These are phyloP conservation scores for Entoloma clypeatum DNA, from an alignment of 1,284 basidiomycete genomes.

Conservation along the genomic window DNA sequence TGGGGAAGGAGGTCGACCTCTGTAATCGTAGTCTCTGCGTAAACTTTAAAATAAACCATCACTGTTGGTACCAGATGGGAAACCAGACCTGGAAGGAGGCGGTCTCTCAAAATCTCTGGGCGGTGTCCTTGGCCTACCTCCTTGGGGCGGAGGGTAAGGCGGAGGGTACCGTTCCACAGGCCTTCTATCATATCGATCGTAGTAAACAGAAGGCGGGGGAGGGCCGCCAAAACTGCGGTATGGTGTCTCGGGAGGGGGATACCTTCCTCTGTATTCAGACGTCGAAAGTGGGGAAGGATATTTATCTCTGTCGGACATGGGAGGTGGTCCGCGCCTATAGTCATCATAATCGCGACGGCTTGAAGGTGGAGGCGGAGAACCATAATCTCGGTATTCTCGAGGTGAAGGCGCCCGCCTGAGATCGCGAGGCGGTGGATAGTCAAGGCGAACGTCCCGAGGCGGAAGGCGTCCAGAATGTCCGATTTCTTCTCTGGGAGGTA, in stretches of 20 bases:
- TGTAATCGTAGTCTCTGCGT: constrained; percentile 42
- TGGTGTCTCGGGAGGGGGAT: constrained; percentile 47
- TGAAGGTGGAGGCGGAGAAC: constrained; percentile 36
- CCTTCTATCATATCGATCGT: constrained; percentile 62
- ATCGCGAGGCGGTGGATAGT: constrained; percentile 59
- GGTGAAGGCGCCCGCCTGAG: constrained; percentile 58
- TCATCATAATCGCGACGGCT: constrained; percentile 66
- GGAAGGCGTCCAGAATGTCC: constrained; percentile 37
- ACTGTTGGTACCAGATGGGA: background rate
- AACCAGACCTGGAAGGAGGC: constrained; percentile 29
- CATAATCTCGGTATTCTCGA: constrained; percentile 65
- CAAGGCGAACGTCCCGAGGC: constrained; percentile 51
- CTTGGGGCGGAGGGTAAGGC: constrained; percentile 40
- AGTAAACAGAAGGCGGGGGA: constrained; percentile 43
- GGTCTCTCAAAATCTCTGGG: constrained; percentile 55
- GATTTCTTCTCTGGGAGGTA: constrained; percentile 54
- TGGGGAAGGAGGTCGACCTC: constrained; percentile 50
- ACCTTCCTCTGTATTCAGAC: constrained; percentile 41
- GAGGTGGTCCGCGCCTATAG: constrained; percentile 51
- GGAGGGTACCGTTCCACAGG: constrained; percentile 37
- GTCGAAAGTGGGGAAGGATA: constrained; percentile 36
- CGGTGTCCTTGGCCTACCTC: constrained; percentile 49
- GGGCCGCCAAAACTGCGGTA: constrained; percentile 41
- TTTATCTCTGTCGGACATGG: constrained; percentile 45
- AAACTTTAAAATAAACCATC: constrained; percentile 9